These are phyloP conservation scores for Claviceps monticola DNA, from an alignment of 2,329 filamentous ascomycete species.

Conservation along the genomic window DNA sequence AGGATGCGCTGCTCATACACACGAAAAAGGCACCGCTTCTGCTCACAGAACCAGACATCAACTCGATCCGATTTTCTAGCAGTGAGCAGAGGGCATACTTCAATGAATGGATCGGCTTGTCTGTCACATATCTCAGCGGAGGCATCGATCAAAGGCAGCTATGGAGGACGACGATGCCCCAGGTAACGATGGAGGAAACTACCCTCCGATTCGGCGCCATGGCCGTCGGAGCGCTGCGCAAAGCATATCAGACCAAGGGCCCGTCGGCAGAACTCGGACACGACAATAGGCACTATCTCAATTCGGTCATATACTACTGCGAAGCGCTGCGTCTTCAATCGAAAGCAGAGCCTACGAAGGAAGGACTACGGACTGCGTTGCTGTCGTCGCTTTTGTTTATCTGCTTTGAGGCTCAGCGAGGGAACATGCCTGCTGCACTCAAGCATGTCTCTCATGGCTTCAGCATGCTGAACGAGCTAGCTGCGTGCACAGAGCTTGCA, in stretches of 20 bases:
- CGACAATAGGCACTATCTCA: constrained; percentile 24
- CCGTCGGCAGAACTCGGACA: constrained; percentile 10
- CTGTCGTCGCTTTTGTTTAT: constrained; percentile 27
- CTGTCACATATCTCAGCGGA: constrained; percentile 22
- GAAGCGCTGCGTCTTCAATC: constrained; percentile 26
- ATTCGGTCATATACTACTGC: constrained; percentile 27
- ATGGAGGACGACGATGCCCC: constrained; percentile 27
- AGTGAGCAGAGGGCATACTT: constrained; percentile 23
- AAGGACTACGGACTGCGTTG: constrained; percentile 24
- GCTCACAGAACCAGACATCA: constrained; percentile 19
- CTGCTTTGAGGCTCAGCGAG: constrained; percentile 26
- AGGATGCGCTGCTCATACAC: constrained; percentile 16
- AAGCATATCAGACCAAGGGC: constrained; percentile 16
- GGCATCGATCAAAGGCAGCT: constrained; percentile 19
- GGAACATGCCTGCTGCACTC: constrained; percentile 25
- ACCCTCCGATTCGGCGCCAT: constrained; percentile 26
- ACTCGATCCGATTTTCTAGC: constrained; percentile 20
- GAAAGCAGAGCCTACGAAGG: constrained; percentile 20
- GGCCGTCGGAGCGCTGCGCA: constrained; percentile 25
- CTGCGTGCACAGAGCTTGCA: constrained; percentile 21
- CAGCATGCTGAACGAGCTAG: constrained; percentile 25
- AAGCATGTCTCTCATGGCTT: constrained; percentile 28
- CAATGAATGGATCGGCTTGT: constrained; percentile 23
- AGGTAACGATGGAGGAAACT: constrained; percentile 23
- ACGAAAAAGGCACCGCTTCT: constrained; percentile 17